Evolutionary conservation across 2,329 filamentous ascomycete genomes (phyloP), one percentile per base, ranked within the genome.

Genomic region (Colletotrichum magnum): DNA sequence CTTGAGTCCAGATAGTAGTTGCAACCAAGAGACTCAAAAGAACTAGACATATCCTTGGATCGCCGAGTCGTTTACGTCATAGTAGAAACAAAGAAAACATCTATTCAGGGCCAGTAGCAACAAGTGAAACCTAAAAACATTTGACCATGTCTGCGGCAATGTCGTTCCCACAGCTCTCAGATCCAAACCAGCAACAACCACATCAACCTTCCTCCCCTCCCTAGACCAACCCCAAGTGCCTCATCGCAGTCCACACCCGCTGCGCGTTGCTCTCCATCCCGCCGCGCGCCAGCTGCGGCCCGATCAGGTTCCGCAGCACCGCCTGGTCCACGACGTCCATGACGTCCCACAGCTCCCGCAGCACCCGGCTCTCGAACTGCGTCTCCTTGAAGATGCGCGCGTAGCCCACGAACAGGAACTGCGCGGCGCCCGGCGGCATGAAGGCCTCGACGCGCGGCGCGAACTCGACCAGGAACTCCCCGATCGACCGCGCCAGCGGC

Each of bases 381-480:
- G 67, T 50, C 58, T 67, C 69, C n/a, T 67, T 12, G 1, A 71
- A 71, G 21, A 71, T 56, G 39, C 69, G 54, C 24, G 69, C 68
- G 5, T 63, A 60, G 2, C 69, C 69, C 0, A 70, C 24, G 10
- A 71, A 71, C 41, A 71, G 4, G 15, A 70, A 50, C 47, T 68
- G 67, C 18, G 52, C 58, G 7, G 60, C 60, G 4, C 41, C 53
- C 0, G 62, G 69, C 4, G 62, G 59, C 47, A 70, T 39, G 15
- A 62, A 62, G 1, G 58, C 50, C 62, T 70, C 61, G 4, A 61
- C 69, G n/a, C 67, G 6, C 13, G 69, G 71, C 24, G 76, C 72
- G 13, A 78, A 61, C 26, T 52, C 54, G 51, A 74, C 58, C 18
- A 78, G 68, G 39, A 78, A 77, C 36, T 66, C 58, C 9, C 75